Evolutionary conservation across 257 asterid species (phyloP).

Genomic region (Striga asiatica): DNA sequence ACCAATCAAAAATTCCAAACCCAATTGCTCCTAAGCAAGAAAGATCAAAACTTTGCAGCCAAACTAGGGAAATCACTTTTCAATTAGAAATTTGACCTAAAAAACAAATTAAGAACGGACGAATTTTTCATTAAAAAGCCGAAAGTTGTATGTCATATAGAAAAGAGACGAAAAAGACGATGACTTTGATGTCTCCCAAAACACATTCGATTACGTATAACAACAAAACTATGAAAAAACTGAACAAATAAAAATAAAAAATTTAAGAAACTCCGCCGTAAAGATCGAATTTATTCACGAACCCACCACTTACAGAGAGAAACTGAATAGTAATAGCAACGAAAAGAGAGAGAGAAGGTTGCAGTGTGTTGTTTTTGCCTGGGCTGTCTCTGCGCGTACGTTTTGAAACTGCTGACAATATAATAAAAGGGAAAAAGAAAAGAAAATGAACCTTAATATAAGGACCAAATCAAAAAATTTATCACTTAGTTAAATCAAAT

Average conservation of each 20-base stretch:
- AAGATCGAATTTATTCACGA: constrained; percentile 3
- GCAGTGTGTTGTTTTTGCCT: background rate
- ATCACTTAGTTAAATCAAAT: no score
- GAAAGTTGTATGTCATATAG: constrained; percentile 5
- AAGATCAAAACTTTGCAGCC: background rate
- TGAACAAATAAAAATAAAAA: background rate
- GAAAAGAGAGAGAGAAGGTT: background rate
- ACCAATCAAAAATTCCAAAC: constrained; percentile 14
- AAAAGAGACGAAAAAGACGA: constrained; percentile 17
- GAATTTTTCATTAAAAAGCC: constrained; percentile 15
- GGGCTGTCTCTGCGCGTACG: background rate
- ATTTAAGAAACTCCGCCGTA: background rate
- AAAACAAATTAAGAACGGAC: constrained; percentile 3
- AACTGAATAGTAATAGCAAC: no score
- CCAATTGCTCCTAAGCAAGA: background rate
- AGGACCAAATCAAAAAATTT: no score
- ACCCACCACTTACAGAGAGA: background rate
- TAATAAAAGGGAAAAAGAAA: background rate
- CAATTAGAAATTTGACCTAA: constrained; percentile 1
- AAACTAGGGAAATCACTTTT: background rate
- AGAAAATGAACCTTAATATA: no score
- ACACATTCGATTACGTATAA: constrained; percentile 16
- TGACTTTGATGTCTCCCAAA: constrained; percentile 15
- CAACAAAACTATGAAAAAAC: background rate
- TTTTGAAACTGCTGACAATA: background rate